Base-by-base conservation (phyloP, 352 stramenopile species). In the Globisporangium carolinianum region DNA sequence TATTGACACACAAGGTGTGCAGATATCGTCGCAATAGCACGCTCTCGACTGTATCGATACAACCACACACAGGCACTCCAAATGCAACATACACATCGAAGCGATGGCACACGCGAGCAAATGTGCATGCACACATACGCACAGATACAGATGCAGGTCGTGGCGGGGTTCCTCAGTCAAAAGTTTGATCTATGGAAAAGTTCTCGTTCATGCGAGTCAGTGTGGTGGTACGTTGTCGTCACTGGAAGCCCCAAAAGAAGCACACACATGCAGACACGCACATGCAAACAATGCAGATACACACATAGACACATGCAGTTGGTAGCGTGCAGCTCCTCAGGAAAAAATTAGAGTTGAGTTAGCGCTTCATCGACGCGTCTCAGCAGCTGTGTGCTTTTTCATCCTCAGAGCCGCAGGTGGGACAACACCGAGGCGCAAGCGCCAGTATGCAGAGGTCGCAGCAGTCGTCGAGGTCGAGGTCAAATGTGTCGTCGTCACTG, bases 281-380 rank as follows among this genome's bases (percentile, higher is more conserved):
- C 46, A 51, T 35, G n/a, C n/a, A 50, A 8, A 17, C 14, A 3
- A 52, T 39, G 47, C 47, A 52, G 18, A 50, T 43, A 43, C n/a
- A 46, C 39, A 41, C 38, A 58, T 32, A 57, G 4, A 57, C 0
- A 18, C 35, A 51, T 4, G 4, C 18, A 24, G 3, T 49, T 37
- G 14, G 17, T 15, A 12, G 47, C 14, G 45, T 32, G 45, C 37
- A 47, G 52, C 45, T 74, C 69, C 69, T 79, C 71, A 75, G 71
- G 67, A 79, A 79, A 79, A 79, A 79, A 79, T 79, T 79, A 79
- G 71, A 79, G 71, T 78, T 67, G 61, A 60, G 58, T 67, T 72
- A 61, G 65, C 66, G 69, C 69, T 53, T 72, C 71, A 68, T 61
- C 61, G 50, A 66, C 57, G 53, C 55, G 35, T 65, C 58, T 72